Conservation (phyloP, 2,329 filamentous ascomycete genomes). For the Ceratocystis cubensis region DNA sequence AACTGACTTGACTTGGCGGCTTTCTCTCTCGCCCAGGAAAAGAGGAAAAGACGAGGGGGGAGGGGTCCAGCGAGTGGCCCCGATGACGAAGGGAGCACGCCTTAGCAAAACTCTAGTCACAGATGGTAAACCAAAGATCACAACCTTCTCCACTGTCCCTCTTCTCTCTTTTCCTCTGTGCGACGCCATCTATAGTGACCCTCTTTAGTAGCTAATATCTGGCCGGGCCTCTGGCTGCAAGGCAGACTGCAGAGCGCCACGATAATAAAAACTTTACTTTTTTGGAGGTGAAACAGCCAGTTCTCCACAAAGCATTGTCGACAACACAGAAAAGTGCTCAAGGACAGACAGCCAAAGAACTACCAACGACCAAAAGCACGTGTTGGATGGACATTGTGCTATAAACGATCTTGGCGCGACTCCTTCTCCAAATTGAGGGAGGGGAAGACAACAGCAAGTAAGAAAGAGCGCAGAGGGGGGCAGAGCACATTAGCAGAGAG, state of each 20-base stretch:
- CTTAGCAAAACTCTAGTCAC: neutral
- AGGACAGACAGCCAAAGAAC: neutral
- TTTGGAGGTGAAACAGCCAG: neutral
- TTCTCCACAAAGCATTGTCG: conserved; percentile 6
- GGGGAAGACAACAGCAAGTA: neutral
- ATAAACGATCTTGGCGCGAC: neutral
- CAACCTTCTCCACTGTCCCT: neutral
- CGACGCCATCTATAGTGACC: neutral
- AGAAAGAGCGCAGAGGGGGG: neutral
- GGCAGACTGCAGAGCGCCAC: neutral
- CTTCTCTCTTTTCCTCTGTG: neutral
- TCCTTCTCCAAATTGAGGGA: neutral
- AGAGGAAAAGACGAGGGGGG: neutral
- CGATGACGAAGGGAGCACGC: neutral
- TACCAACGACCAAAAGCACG: neutral
- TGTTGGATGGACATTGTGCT: neutral
- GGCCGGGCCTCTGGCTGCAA: neutral
- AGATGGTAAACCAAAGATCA: neutral
- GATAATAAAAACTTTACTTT: neutral
- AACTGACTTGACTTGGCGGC: no score
- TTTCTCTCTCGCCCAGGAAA: no score
- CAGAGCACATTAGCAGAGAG: no score
- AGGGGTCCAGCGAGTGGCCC: neutral
- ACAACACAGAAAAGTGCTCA: neutral
- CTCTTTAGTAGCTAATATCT: neutral